phyloP scores from a whole-genome alignment of 2,329 filamentous ascomycete species.

The Aulographum hederae region DNA sequence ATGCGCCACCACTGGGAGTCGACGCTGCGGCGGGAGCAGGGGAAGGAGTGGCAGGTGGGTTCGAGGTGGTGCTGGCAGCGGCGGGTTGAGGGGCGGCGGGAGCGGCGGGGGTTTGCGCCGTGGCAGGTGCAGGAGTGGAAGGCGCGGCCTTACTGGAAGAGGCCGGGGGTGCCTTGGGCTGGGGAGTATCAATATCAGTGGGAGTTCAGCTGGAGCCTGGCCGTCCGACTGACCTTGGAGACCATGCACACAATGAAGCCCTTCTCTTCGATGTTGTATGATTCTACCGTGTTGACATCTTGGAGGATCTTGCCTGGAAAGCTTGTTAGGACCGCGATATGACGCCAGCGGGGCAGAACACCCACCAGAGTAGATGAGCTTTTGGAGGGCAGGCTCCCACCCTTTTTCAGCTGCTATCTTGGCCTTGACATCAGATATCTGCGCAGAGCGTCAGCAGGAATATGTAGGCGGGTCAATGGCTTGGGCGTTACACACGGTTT shows the following conservation, averaged over 20 bases:
- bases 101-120: constrained; percentile 29
- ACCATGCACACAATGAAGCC: constrained; percentile 98
- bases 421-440: constrained; percentile 84
- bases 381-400: constrained; percentile 79
- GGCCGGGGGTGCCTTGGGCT: constrained; percentile 52
- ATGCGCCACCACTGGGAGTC: constrained; percentile 15
- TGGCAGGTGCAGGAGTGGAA: constrained; percentile 33
- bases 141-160: constrained; percentile 31
- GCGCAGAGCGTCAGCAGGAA: constrained; percentile 8
- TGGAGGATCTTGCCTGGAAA: constrained; percentile 83
- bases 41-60: constrained; percentile 30
- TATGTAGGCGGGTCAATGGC: constrained; percentile 9
- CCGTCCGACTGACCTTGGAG: constrained; percentile 64
- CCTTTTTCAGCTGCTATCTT: constrained; percentile 86
- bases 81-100: constrained; percentile 35
- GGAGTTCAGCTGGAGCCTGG: no score
- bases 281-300: constrained; percentile 90
- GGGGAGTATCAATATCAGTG: constrained; percentile 11
- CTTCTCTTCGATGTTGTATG: constrained; percentile 98
- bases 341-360: constrained; percentile 9
- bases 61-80: constrained; percentile 28
- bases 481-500: constrained; percentile 65
- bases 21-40: constrained; percentile 27
- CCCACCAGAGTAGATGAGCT: constrained; percentile 95
- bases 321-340: constrained; percentile 6